A percentile compares a stretch with the other conserved stretches of the same genome.
These are phyloP conservation scores for Novakomyces olei DNA, from an alignment of 805 yeast species.

Conservation along the genomic window DNA sequence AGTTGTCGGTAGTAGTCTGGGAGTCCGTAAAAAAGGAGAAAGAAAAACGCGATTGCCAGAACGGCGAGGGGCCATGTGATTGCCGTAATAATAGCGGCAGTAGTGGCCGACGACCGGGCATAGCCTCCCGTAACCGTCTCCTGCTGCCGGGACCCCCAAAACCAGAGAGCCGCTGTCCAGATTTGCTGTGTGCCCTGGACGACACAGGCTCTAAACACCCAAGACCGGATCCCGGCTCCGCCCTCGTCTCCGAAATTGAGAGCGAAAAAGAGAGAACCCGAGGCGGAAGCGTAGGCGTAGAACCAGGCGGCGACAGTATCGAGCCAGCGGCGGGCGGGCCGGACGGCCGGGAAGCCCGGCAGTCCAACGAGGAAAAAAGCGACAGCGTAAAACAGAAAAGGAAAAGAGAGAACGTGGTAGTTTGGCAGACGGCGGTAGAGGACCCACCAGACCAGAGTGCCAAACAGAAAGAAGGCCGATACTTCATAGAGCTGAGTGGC, in stretches of 20 bases:
- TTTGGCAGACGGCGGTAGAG: background rate
- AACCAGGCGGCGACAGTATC: conserved; percentile 1
- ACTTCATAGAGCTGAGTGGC: background rate
- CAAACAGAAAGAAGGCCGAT: background rate
- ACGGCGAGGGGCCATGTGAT: conserved; percentile 2
- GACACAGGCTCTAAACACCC: conserved; percentile 3
- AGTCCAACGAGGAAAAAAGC: conserved; percentile 2
- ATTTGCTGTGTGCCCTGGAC: conserved; percentile 4
- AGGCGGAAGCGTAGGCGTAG: conserved; percentile 2
- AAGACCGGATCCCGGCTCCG: background rate
- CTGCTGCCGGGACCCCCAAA: conserved; percentile 1
- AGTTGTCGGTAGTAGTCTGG: conserved; percentile 1
- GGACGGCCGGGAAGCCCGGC: background rate
- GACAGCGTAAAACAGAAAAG: conserved; percentile 1
- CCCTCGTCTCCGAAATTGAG: conserved; percentile 4
- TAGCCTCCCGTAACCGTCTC: background rate
- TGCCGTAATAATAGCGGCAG: conserved; percentile 1
- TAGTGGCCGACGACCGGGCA: background rate
- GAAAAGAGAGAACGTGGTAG: background rate
- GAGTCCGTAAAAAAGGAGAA: background rate
- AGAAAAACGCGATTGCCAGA: background rate
- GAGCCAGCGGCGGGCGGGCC: background rate
- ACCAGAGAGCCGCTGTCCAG: conserved; percentile 4
- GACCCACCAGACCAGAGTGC: conserved; percentile 1
- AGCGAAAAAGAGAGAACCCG: conserved; percentile 3